Percentiles rank a stretch among this genome's conserved stretches.
phyloP scores from a whole-genome alignment of 2,329 filamentous ascomycete species.

The Stachybotrys elegans region DNA sequence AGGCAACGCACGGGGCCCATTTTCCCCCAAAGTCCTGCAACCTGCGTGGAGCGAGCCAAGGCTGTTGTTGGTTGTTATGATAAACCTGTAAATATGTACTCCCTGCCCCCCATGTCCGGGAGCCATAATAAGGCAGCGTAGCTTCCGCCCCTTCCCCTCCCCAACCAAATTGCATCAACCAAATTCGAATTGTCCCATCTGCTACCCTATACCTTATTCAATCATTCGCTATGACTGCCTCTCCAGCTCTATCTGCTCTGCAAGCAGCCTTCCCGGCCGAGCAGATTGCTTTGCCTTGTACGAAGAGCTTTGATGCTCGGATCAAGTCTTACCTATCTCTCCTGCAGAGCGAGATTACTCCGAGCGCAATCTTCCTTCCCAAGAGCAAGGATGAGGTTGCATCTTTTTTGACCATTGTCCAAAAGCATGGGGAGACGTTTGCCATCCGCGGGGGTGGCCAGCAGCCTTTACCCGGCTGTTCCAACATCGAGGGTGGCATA shows the following conservation, averaged over 20 bases:
- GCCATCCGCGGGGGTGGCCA: slow-evolving; percentile 2
- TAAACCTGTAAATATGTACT: too few relatives aligned
- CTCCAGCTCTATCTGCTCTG: background rate
- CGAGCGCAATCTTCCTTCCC: background rate
- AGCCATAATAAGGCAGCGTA: too few relatives aligned
- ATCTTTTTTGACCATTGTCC: background rate
- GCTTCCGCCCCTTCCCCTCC: too few relatives aligned
- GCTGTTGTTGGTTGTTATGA: too few relatives aligned
- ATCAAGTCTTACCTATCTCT: background rate
- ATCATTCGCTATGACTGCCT: background rate
- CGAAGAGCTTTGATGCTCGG: background rate
- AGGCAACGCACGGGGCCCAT: too few relatives aligned
- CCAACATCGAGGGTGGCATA: background rate
- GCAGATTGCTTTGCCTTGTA: background rate
- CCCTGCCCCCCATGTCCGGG: too few relatives aligned
- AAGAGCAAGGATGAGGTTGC: background rate
- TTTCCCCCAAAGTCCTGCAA: too few relatives aligned
- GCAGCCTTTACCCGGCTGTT: background rate
- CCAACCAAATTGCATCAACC: too few relatives aligned
- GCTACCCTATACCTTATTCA: too few relatives aligned
- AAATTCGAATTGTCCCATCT: too few relatives aligned
- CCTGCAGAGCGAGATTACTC: background rate
- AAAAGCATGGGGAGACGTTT: background rate
- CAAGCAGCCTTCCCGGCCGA: background rate
- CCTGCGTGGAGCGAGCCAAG: too few relatives aligned